Base-by-base conservation (phyloP, 2,329 filamentous ascomycete species). In the Plenodomus lindquistii region DNA sequence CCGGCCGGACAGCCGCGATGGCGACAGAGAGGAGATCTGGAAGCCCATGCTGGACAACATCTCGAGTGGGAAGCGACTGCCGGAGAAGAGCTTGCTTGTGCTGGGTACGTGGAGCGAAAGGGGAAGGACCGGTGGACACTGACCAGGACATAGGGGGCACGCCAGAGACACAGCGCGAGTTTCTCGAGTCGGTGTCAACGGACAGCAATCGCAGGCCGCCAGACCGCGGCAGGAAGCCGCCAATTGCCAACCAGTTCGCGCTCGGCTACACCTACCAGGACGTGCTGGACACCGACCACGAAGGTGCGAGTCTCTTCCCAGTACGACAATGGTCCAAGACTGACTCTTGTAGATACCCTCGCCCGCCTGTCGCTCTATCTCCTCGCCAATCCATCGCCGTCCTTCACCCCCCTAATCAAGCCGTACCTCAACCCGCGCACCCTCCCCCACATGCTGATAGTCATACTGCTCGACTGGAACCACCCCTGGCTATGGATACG, bases 251-350 rank as follows among this genome's bases (percentile, higher is more conserved):
- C 69, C 88, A 88, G 68, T 96, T 96, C 73, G 92, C 92, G 10
- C 77, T 97, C 50, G 92, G 92, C 42, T 97, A 97, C 71, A 96
- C 92, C 44, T 97, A 96, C 75, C 91, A 95, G 71, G 91, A 97
- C 74, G 91, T 97, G 31, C 80, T 96, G 31, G 92, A 97, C 73
- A 88, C 90, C 47, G 92, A 97, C 69, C 91, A 96, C 72, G 93
- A 97, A 79, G 89, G 89, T 91, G 74, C 50, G 73, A 37, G 38
- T 24, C 13, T n/a, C 34, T 31, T 31, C 27, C 6, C 27, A 4
- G 15, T 15, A 31, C 27, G 6, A 31, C 9, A 31, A 8, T 8
- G 20, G 53, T 66, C 31, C 4, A 16, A 4, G 24, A n/a, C 21
- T 29, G 19, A n/a, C 19, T 9, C 4, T 10, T 8, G 20, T 51